Percentiles rank a stretch among this genome's conserved stretches.
Conservation (phyloP, 345 rosid genomes). For the Citrus mangshanensis region DNA sequence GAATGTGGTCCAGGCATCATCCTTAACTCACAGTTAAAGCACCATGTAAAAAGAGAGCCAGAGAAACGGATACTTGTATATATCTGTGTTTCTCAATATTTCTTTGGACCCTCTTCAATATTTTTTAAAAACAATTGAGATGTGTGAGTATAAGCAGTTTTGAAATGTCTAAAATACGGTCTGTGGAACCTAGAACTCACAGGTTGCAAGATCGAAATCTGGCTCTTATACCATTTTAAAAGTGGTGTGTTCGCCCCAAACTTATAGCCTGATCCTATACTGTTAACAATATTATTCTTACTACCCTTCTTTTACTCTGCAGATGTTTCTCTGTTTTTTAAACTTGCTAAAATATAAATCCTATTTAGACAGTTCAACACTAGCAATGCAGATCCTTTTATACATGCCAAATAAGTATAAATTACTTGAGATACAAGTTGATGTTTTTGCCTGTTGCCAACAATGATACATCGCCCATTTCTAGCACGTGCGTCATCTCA, state of each 20-base stretch:
- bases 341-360: neutral
- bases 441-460: neutral
- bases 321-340: too few species aligned
- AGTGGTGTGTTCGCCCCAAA: neutral
- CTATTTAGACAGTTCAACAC: neutral
- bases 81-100: constrained; percentile 1
- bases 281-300: neutral
- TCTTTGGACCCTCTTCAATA: neutral
- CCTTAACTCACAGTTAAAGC: neutral
- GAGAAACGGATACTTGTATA: neutral
- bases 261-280: neutral
- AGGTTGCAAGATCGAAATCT: neutral
- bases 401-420: constrained; percentile 1
- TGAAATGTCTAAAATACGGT: neutral
- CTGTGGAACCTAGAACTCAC: neutral
- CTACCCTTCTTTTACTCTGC: too few species aligned
- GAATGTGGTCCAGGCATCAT: neutral
- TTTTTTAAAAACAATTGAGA: neutral
- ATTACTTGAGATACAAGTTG: neutral
- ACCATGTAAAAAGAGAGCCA: neutral
- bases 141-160: neutral
- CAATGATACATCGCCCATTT: neutral
- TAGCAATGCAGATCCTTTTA: neutral
- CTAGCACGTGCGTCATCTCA: neutral
- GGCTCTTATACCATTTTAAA: neutral